Base-by-base conservation (phyloP, 495 filamentous ascomycete species). In the Lasiosphaeria miniovina region DNA sequence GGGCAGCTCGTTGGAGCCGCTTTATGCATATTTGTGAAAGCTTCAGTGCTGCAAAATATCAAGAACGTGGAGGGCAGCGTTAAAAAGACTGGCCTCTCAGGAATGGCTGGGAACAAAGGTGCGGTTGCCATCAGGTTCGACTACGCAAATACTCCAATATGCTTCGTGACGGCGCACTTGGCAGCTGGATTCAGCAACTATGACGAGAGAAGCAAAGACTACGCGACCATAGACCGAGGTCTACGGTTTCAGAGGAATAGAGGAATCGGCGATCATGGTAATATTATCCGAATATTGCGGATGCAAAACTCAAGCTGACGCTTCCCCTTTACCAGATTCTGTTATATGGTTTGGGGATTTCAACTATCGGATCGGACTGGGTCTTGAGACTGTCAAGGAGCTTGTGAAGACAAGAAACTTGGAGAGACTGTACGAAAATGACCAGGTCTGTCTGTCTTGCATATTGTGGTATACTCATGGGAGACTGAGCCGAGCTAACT, bases 271-370 rank as follows among this genome's bases (percentile, higher is more conserved):
- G 87, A 96, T 69, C 94, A 99, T 68, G 90, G 77, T 79, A 69
- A 59, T 76, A 17, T 15, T 8, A 17, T n/a, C 12, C 43, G 43
- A 35, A 9, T 24, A 31, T 33, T 8, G 46, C 10, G 45, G 48
- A 34, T 51, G 52, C 41, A 61, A 51, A 9, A 8, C 36, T 7
- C 15, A 36, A 12, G 49, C 65, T 53, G 51, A 62, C 49, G 32
- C 4, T 24, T 24, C 24, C 24, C 24, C 24, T 24, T 0, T 12
- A n/a, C 15, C 43, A 80, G 78, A 97, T 69, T 86, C 85, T 32
- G 86, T 98, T n/a, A 89, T 99, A 59, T 99, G 95, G 95, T 80
- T 96, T 49, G 94, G 94, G 7, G 94, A 99, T 72, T 99, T 99
- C 77, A 99, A 99, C 67, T 99, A 99, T 75, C 86, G 94, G 34